These are phyloP conservation scores for Cytauxzoon felis DNA, from an alignment of 169 alveolate species.

Conservation along the genomic window DNA sequence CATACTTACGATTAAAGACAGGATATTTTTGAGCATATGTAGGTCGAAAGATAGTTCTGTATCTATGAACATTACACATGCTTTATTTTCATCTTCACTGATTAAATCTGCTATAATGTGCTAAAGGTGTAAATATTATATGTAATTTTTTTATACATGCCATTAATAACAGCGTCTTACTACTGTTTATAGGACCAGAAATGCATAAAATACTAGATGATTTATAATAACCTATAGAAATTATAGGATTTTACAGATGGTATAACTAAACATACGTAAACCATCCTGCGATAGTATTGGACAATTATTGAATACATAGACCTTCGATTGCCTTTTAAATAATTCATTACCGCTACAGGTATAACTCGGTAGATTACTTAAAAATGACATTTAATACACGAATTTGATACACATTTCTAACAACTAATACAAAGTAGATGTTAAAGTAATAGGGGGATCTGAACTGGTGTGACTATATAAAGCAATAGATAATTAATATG, in stretches of 20 bases:
- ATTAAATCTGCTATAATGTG: background rate
- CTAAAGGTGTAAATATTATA: background rate
- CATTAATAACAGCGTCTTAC: constrained; percentile 9
- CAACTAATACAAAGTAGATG: too few relatives aligned
- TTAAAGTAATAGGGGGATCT: too few relatives aligned
- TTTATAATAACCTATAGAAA: background rate
- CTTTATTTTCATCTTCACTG: background rate
- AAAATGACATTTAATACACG: too few relatives aligned
- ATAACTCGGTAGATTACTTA: too few relatives aligned
- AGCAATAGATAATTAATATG: too few relatives aligned
- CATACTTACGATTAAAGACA: background rate
- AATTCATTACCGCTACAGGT: background rate
- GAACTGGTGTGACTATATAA: too few relatives aligned
- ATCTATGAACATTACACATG: background rate
- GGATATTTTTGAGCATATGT: background rate
- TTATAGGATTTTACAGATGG: background rate
- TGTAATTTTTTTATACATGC: background rate
- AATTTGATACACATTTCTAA: too few relatives aligned
- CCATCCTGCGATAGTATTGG: background rate
- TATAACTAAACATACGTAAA: background rate
- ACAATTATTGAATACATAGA: background rate
- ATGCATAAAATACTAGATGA: background rate
- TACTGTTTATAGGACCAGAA: background rate
- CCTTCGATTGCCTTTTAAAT: background rate
- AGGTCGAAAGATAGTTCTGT: constrained; percentile 1